These are phyloP conservation scores for Polychaeton citri DNA, from an alignment of 2,329 filamentous ascomycete genomes.

Conservation along the genomic window DNA sequence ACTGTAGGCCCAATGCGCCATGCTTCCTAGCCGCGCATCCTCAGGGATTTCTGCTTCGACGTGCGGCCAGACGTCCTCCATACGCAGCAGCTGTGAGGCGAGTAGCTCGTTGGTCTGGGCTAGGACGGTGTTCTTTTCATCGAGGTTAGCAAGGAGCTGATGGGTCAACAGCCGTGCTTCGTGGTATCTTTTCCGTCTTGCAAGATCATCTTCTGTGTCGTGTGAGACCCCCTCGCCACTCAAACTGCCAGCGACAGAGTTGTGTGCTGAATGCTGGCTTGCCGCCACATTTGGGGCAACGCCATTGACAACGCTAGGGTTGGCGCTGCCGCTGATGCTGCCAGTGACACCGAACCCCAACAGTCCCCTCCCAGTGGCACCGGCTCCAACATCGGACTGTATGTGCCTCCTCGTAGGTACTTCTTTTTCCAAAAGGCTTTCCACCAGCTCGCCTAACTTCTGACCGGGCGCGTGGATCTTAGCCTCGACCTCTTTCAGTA, in stretches of 20 bases:
- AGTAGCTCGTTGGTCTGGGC: slow-evolving; percentile 84
- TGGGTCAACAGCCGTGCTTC: slow-evolving; percentile 66
- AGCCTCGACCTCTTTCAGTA: slow-evolving; percentile 94
- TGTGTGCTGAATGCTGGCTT: slow-evolving; percentile 10
- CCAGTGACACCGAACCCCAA: slow-evolving; percentile 25
- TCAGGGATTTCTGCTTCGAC: slow-evolving; percentile 85
- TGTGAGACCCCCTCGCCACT: slow-evolving; percentile 11
- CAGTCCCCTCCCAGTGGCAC: slow-evolving; percentile 10
- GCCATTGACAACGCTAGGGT: slow-evolving; percentile 26
- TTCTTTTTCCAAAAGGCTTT: slow-evolving; percentile 41
- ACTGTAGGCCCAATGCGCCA: slow-evolving; percentile 89
- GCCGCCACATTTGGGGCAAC: slow-evolving; percentile 8
- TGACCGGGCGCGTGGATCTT: slow-evolving; percentile 87
- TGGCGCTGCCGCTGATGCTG: slow-evolving; percentile 24
- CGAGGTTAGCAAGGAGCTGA: slow-evolving; percentile 77
- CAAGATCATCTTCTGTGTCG: slow-evolving; percentile 38
- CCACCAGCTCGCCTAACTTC: slow-evolving; percentile 61
- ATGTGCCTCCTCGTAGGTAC: slow-evolving; percentile 23
- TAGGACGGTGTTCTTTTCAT: slow-evolving; percentile 96
- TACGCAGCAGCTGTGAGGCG: slow-evolving; percentile 67
- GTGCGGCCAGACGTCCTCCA: slow-evolving; percentile 77
- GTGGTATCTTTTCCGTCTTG: slow-evolving; percentile 40
- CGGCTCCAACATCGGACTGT: slow-evolving; percentile 3
- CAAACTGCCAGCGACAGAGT: slow-evolving; percentile 12
- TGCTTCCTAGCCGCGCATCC: slow-evolving; percentile 83